phyloP scores from a whole-genome alignment of 176 grass and related monocot genomes.

The Juncus inflexus region DNA sequence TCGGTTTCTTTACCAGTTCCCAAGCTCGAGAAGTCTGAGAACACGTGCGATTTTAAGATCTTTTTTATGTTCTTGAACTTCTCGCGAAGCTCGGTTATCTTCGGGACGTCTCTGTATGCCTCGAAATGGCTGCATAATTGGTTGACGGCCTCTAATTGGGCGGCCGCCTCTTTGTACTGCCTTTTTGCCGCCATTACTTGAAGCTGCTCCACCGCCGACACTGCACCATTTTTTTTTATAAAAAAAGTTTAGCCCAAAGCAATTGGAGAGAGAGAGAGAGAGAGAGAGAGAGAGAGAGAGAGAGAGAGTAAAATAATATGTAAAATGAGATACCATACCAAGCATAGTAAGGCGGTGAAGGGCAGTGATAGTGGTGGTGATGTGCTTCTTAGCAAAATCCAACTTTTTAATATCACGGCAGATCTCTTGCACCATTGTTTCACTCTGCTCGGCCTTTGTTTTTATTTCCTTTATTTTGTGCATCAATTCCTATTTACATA shows the following conservation, averaged over 20 bases:
- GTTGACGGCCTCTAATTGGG: slow-evolving; percentile 97
- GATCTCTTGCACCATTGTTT: slow-evolving; percentile 99
- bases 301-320: slow-evolving; percentile 19
- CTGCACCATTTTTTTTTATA: slow-evolving; percentile 28
- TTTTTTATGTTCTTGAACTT: slow-evolving; percentile 99
- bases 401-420: slow-evolving; percentile 96
- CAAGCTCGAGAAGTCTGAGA: slow-evolving; percentile 99
- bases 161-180: slow-evolving; percentile 95
- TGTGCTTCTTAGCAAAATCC: slow-evolving; percentile 93
- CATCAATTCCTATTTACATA: slow-evolving; percentile 69
- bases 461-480: slow-evolving; percentile 97
- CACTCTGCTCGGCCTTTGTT: slow-evolving; percentile 85
- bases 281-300: slow-evolving; percentile 4
- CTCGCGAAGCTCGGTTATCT: slow-evolving; percentile 96
- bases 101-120: slow-evolving; percentile 93
- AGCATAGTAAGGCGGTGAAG: slow-evolving; percentile 99
- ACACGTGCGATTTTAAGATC: slow-evolving; percentile 97
- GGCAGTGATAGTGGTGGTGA: slow-evolving; percentile 95
- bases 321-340: slow-evolving; percentile 39
- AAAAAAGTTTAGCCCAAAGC: no score
- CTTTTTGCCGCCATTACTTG: slow-evolving; percentile 99
- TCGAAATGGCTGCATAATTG: slow-evolving; percentile 98
- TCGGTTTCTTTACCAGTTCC: slow-evolving; percentile 99
- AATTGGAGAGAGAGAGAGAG: not conserved
- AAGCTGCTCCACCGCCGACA: slow-evolving; percentile 97